Evolutionary conservation across 2,329 filamentous ascomycete genomes (phyloP).

Genomic region (Geoglossum cookeanum): DNA sequence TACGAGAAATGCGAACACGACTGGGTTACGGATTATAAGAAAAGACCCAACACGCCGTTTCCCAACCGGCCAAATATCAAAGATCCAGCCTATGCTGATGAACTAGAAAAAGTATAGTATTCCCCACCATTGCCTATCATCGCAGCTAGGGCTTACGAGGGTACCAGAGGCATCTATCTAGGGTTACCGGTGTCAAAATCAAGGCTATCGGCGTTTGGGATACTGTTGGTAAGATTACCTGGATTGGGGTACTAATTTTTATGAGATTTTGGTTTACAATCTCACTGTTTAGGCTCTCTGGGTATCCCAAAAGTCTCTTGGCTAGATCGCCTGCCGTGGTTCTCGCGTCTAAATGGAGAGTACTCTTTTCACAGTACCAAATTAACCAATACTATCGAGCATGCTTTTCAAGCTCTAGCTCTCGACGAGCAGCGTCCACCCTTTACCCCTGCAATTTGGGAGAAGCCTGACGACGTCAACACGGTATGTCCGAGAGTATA

Average conservation of each 20-base stretch:
- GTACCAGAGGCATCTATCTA: not conserved
- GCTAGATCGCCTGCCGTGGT: not conserved
- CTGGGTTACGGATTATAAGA: not conserved
- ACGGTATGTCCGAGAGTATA: not conserved
- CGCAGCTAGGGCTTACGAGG: not conserved
- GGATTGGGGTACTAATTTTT: not conserved
- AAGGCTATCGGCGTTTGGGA: constrained; percentile 27
- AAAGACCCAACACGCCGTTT: not conserved
- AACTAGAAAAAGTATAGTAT: not conserved
- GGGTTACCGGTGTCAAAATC: constrained; percentile 15
- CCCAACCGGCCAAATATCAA: not conserved
- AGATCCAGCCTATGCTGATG: not conserved
- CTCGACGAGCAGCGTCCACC: constrained; percentile 24
- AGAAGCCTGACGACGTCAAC: constrained; percentile 19
- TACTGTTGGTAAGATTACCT: constrained; percentile 18
- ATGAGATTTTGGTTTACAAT: not conserved
- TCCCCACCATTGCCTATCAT: not conserved
- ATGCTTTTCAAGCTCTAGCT: constrained; percentile 26
- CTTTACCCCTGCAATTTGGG: constrained; percentile 25
- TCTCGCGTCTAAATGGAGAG: not conserved
- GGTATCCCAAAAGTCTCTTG: constrained; percentile 1
- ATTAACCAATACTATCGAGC: constrained; percentile 6
- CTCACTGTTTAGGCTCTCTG: not conserved
- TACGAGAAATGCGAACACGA: constrained; percentile 2
- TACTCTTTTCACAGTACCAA: constrained; percentile 3